A percentile compares a stretch with the other conserved stretches of the same genome.
These are phyloP conservation scores for Ogataea populi-albae DNA, from an alignment of 805 yeast species.

Conservation along the genomic window DNA sequence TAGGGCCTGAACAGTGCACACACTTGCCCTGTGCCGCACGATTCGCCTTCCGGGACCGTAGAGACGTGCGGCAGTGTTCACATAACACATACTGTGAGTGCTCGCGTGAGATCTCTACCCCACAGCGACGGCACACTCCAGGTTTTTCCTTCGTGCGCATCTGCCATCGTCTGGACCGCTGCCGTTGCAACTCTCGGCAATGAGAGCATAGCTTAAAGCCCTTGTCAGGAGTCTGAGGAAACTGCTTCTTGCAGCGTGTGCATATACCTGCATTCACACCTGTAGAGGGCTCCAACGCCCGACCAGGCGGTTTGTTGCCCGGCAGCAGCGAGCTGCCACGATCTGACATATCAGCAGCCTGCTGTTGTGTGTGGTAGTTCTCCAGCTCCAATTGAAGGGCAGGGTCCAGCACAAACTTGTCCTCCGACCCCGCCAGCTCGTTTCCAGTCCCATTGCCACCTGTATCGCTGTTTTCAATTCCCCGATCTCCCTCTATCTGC, in stretches of 20 bases:
- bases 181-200: constrained; percentile 62
- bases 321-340: background rate
- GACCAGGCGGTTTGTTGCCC: background rate
- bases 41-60: constrained; percentile 53
- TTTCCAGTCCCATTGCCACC: background rate
- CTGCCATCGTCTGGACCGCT: constrained; percentile 65
- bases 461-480: no score
- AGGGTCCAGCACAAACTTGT: constrained; percentile 24
- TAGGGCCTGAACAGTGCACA: constrained; percentile 66
- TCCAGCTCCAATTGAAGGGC: constrained; percentile 24
- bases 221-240: constrained; percentile 46
- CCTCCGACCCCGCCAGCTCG: constrained; percentile 6
- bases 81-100: constrained; percentile 56
- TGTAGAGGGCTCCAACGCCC: background rate
- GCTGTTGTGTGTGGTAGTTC: constrained; percentile 9
- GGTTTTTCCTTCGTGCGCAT: constrained; percentile 53
- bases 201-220: constrained; percentile 57
- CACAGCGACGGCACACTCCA: constrained; percentile 68
- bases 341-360: no score
- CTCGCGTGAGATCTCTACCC: constrained; percentile 48
- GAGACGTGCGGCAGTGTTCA: constrained; percentile 53
- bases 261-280: constrained; percentile 31
- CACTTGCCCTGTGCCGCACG: constrained; percentile 64
- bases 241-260: constrained; percentile 58
- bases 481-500: no score